Conservation (phyloP, 2,329 filamentous ascomycete species). For the Clonostachys byssicola region DNA sequence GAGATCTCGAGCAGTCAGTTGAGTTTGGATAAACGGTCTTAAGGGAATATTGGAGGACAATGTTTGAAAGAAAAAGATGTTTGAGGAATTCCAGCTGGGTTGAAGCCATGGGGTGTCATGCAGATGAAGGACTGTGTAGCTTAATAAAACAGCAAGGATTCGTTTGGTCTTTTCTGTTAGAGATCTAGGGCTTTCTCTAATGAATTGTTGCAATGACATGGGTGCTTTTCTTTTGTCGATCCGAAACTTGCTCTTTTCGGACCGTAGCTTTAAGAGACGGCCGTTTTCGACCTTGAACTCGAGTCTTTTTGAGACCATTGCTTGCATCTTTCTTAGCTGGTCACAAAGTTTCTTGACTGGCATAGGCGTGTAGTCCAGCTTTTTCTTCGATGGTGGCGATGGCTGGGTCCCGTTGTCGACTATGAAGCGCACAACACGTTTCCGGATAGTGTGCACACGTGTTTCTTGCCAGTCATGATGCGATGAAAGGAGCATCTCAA, state of each 20-base stretch:
- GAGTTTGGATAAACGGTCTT: conserved; percentile 5
- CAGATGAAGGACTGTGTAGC: conserved; percentile 4
- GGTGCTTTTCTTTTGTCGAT: background rate
- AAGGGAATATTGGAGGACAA: conserved; percentile 3
- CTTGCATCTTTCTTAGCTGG: background rate
- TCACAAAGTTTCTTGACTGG: conserved; percentile 1
- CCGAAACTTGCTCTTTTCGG: background rate
- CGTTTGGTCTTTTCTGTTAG: conserved; percentile 2
- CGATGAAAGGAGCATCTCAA: conserved; percentile 3
- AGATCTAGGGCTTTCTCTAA: background rate
- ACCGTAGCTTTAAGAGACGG: background rate
- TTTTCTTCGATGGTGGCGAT: background rate
- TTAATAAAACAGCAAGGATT: conserved; percentile 1
- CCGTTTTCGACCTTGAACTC: background rate
- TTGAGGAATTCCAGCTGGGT: background rate
- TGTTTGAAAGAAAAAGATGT: conserved; percentile 6
- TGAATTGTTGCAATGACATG: background rate
- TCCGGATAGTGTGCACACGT: background rate
- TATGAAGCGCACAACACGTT: no score
- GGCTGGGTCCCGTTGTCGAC: no score
- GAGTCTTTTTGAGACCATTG: background rate
- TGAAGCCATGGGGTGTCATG: conserved; percentile 7
- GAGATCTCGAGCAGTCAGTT: background rate
- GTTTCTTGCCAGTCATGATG: conserved; percentile 3
- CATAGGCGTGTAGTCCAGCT: background rate